Evolutionary conservation across 164 flowering plant species (phyloP), one percentile per base, ranked within the genome.

Genomic region (Liriodendron chinense): DNA sequence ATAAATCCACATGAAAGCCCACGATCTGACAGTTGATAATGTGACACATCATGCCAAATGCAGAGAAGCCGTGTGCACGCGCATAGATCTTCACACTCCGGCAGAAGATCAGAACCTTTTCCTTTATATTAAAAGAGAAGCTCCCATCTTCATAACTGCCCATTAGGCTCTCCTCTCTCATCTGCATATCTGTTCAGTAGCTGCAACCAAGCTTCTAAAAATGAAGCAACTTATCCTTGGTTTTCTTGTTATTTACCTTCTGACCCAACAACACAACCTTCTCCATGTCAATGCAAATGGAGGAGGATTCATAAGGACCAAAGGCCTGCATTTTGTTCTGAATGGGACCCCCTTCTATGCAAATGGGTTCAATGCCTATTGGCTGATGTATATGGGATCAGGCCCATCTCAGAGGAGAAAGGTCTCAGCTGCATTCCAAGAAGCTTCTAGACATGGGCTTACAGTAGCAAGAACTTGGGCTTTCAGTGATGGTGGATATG

Each of bases 321-420:
- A 76, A 68, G 92, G 94, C 69, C 26, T 77, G 61, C 90, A 86
- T n/a, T 82, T 94, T 24, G 22, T 86, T 78, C 71, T 88, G 76
- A 87, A 94, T 59, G 95, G 92, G 9, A 78, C 70, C 59, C 91
- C 98, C 9, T 94, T 81, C 67, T 89, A 86, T 77, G 87, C 85
- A 22, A 89, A 94, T 80, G 98, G 98, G 65, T 94, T 94, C 83
- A 94, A 94, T 82, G 93, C 98, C 8, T 92, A 94, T 74, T 94
- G 98, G 98, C 73, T 94, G 47, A 92, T 94, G 96, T 81, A 71
- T 68, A 22, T 85, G 18, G 97, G 86, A 14, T 82, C 94, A 23
- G 87, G 90, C 59, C 89, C 92, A 34, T 84, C 92, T 26, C 85
- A 81, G 79, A 85, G 89, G 77, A 22, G 68, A 78, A 89, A 88